These are phyloP conservation scores for Xylaria grammica DNA, from an alignment of 495 filamentous ascomycete genomes.

Conservation along the genomic window DNA sequence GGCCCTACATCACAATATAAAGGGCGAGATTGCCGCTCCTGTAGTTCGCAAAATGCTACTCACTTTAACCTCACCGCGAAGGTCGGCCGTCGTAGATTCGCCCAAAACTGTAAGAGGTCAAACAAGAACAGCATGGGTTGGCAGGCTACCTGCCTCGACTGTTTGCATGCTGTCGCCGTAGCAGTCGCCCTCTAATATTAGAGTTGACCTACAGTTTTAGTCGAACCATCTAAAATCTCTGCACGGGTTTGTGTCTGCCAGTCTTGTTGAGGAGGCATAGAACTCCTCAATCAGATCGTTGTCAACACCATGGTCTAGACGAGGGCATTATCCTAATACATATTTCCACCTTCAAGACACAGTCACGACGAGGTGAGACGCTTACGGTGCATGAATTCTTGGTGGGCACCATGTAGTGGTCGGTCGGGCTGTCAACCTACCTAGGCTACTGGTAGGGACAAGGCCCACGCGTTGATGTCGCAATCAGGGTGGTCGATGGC, in stretches of 20 bases:
- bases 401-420: neutral
- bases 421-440: neutral
- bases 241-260: too few relatives aligned
- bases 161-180: neutral
- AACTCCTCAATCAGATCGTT: neutral
- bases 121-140: too few relatives aligned
- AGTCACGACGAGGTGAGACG: too few relatives aligned
- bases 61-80: neutral
- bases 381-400: neutral
- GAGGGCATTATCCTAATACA: neutral
- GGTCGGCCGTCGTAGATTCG: neutral
- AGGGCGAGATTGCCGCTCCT: slow-evolving; percentile 9
- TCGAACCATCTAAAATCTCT: too few relatives aligned
- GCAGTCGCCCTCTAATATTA: neutral
- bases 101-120: too few relatives aligned
- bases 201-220: neutral
- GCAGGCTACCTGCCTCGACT: too few relatives aligned
- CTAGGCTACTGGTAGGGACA: neutral
- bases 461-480: slow-evolving; percentile 21
- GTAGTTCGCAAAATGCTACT: neutral
- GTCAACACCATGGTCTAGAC: neutral
- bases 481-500: slow-evolving; percentile 13
- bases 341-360: too few relatives aligned
- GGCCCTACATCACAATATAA: slow-evolving; percentile 1
- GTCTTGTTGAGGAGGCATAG: neutral